Base-by-base conservation (phyloP, 208 protist species). In the Trypanosoma avium region DNA sequence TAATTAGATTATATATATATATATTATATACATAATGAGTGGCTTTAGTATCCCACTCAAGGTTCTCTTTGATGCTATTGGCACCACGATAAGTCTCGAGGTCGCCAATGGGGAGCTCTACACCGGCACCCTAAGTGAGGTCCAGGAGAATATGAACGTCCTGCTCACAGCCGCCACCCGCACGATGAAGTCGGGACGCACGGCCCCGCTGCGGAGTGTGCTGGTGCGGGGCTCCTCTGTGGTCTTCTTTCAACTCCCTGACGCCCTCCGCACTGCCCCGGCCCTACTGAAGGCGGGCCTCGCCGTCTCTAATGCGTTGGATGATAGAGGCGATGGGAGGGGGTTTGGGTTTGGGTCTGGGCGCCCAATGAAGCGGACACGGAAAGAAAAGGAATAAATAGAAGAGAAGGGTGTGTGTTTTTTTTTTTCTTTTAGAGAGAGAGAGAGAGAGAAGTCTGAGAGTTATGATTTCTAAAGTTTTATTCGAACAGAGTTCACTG, bases 111-210 rank as follows among this genome's bases (percentile, higher is more conserved):
- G 95, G 24, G 94, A 98, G 67, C 59, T 97, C 0, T 97, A 95
- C 69, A 80, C 83, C 13, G 96, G 96, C 43, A 90, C 78, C 0
- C 59, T 98, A 9, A 75, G 70, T 21, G 87, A 96, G 36, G 62
- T 92, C 29, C 84, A 97, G 82, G 86, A 96, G 36, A 97, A 85
- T 57, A 97, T 98, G 90, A 97, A 97, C 68, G 74, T 94, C 7
- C 60, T 96, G 33, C 77, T 98, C 7, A 82, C 64, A 47, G 58
- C 86, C 21, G 91, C 92, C 17, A 91, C 74, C 19, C 87, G 93
- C 61, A 93, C 79, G 10, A 81, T 50, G 36, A 84, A 81, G 43
- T 70, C 81, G 17, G 95, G 93, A 4, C 70, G 81, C 13, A 65
- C 68, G 43, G 74, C 76, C 0, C 67, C 84, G 13, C 68, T 96